Percentiles rank a stretch among this genome's conserved stretches.
Evolutionary conservation across 148 eudicot genomes (phyloP).

Genomic region (Amaranthus palmeri): DNA sequence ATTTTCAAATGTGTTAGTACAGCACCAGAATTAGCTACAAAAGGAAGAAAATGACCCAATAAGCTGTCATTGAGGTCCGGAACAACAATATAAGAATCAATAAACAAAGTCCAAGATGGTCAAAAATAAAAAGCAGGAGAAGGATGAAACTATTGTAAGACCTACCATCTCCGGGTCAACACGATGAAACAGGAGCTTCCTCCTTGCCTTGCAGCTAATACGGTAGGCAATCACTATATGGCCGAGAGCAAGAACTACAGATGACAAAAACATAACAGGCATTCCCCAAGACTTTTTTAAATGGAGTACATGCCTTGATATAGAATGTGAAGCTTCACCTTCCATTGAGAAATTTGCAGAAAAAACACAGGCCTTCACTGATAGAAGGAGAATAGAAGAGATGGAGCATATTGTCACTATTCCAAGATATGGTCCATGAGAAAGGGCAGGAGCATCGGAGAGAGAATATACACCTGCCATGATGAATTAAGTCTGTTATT

Average conservation of each 20-base stretch:
- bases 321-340: conserved; percentile 69
- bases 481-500: conserved; percentile 8
- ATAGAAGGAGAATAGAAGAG: conserved; percentile 66
- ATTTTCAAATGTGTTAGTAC: neutral
- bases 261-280: conserved; percentile 95
- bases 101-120: neutral
- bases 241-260: conserved; percentile 95
- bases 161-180: conserved; percentile 87
- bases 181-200: conserved; percentile 81
- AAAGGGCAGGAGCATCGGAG: conserved; percentile 82
- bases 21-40: neutral
- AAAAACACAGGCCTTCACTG: conserved; percentile 85
- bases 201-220: conserved; percentile 83
- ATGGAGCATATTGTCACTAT: conserved; percentile 72
- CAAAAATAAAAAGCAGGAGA: neutral
- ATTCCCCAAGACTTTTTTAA: conserved; percentile 98
- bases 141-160: conserved; percentile 16
- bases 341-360: conserved; percentile 76
- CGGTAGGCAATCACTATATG: conserved; percentile 92
- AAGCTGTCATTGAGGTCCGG: neutral
- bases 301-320: conserved; percentile 68
- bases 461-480: conserved; percentile 71
- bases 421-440: conserved; percentile 92
- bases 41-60: neutral
- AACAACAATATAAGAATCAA: neutral